Evolutionary conservation across 1,284 basidiomycete species (phyloP).

Genomic region (Boletus smithii): DNA sequence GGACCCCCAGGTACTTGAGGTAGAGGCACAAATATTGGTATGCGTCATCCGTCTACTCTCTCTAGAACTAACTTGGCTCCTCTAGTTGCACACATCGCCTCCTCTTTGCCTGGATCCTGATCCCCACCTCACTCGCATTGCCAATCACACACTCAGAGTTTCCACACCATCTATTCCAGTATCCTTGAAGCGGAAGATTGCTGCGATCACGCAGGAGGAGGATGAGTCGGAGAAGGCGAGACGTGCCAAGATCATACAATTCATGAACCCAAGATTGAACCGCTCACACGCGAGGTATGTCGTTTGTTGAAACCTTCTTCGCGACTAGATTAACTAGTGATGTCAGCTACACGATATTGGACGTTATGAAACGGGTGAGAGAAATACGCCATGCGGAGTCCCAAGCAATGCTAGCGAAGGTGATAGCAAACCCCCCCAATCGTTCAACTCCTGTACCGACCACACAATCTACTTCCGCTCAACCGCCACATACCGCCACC

Average conservation of each 20-base stretch:
- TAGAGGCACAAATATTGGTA: constrained; percentile 71
- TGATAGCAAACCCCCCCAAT: constrained; percentile 25
- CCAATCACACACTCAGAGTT: constrained; percentile 64
- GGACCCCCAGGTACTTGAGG: constrained; percentile 64
- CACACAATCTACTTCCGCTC: constrained; percentile 18
- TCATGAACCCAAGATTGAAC: constrained; percentile 63
- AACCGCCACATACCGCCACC: constrained; percentile 16
- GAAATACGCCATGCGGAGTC: constrained; percentile 29
- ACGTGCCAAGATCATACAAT: constrained; percentile 68
- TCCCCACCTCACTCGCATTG: constrained; percentile 67
- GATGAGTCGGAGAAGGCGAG: constrained; percentile 69
- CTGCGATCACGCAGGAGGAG: constrained; percentile 57
- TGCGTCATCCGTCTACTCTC: constrained; percentile 18
- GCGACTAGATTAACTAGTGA: constrained; percentile 9
- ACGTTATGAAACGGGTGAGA: constrained; percentile 39
- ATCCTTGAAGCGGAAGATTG: constrained; percentile 76
- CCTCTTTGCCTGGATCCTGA: constrained; percentile 76
- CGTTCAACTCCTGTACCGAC: constrained; percentile 25
- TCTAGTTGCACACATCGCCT: constrained; percentile 64
- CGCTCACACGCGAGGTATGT: constrained; percentile 47
- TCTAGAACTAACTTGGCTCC: constrained; percentile 6
- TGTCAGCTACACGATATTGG: constrained; percentile 54
- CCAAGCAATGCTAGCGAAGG: constrained; percentile 21
- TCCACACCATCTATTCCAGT: constrained; percentile 64
- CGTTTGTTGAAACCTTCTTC: constrained; percentile 3